phyloP scores from a whole-genome alignment of 2,329 filamentous ascomycete species.

The Microdochium bolleyi region DNA sequence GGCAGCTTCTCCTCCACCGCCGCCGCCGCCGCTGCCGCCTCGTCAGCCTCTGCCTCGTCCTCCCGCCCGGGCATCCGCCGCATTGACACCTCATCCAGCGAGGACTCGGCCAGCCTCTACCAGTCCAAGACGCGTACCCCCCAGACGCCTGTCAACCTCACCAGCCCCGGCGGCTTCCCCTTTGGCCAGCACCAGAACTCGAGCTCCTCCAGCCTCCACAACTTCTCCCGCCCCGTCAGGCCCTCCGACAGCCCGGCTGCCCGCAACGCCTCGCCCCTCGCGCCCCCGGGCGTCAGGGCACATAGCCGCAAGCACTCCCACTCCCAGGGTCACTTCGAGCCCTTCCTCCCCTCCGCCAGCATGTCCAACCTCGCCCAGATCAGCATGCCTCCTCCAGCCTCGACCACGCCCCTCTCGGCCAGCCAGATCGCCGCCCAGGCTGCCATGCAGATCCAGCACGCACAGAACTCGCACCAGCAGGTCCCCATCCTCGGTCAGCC shows the following conservation, averaged over 20 bases:
- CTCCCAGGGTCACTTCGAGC: conserved; percentile 70
- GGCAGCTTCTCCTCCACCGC: conserved; percentile 16
- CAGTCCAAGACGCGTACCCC: conserved; percentile 36
- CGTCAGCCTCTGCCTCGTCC: conserved; percentile 8
- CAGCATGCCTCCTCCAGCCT: conserved; percentile 37
- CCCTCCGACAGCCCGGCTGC: conserved; percentile 19
- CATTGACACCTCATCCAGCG: conserved; percentile 37
- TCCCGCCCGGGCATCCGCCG: conserved; percentile 28
- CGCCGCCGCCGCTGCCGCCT: conserved; percentile 20
- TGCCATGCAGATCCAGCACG: conserved; percentile 47
- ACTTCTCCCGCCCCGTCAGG: conserved; percentile 49
- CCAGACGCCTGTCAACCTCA: conserved; percentile 24
- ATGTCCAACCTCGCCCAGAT: conserved; percentile 46
- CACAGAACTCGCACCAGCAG: conserved; percentile 41
- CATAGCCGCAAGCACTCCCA: conserved; percentile 55
- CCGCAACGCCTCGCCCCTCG: conserved; percentile 32
- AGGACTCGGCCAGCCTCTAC: conserved; percentile 31
- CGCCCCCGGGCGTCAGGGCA: conserved; percentile 25
- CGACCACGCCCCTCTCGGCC: conserved; percentile 40
- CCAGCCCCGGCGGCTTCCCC: conserved; percentile 39
- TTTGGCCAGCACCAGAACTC: conserved; percentile 39
- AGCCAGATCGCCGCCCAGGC: conserved; percentile 76
- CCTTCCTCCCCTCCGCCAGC: conserved; percentile 57
- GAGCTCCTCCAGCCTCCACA: conserved; percentile 41
- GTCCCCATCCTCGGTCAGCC: conserved; percentile 17